Evolutionary conservation across 2,329 filamentous ascomycete species (phyloP), one percentile per base, ranked within the genome.

Genomic region (Epicoccum nigrum): DNA sequence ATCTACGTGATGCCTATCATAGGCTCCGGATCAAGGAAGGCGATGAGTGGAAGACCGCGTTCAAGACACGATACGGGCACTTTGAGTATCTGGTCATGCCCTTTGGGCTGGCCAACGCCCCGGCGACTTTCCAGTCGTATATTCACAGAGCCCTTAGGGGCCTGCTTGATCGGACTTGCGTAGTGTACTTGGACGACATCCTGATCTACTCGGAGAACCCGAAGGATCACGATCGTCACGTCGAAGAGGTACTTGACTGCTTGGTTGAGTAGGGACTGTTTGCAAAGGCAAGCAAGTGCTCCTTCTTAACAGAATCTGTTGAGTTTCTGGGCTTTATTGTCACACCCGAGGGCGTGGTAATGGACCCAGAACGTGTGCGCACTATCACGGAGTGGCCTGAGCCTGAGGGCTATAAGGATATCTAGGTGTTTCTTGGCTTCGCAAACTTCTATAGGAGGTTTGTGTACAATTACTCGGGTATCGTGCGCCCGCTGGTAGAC

Each of bases 21-120:
- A n/a, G n/a, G n/a, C n/a, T n/a, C n/a, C n/a, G n/a, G n/a, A n/a
- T n/a, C n/a, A n/a, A n/a, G n/a, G n/a, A n/a, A n/a, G n/a, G n/a
- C n/a, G n/a, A n/a, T n/a, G n/a, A n/a, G 58, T 72, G 53, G 54
- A 73, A 72, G 41, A 74, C 44, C 7, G 54, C 45, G 13, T 73
- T 73, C 53, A 41, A 51, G 17, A 67, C 23, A 11, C 34, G 39
- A 23, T 33, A 33, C 17, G 17, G 15, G 31, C 15, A 33, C 31
- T 33, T 55, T 51, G 51, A 73, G 38, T 73, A 70, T 40, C 32
- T 63, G 19, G 43, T 72, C n/a, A 70, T 71, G 44, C 55, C 52
- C 12, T 73, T 74, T 51, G 51, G 59, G 1, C 38, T 72, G 25
- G 63, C 45, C 8, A 63, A 61, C 58, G 15, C 37, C 13, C 28